phyloP scores from a whole-genome alignment of 2,329 filamentous ascomycete genomes.

The Fusarium illudens region DNA sequence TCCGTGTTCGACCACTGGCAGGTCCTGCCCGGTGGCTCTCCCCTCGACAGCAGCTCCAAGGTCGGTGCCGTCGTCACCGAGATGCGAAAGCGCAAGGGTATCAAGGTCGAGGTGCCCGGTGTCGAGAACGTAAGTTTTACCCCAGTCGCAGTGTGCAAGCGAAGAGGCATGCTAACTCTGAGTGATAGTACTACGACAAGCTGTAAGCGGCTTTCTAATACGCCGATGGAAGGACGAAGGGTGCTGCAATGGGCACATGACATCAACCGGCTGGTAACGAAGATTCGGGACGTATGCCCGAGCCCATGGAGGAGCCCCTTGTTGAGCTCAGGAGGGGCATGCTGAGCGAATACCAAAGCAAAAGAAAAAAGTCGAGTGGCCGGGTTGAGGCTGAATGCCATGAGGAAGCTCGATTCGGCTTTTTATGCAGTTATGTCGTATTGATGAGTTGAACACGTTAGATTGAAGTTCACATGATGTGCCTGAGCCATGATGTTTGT shows the following conservation, averaged over 20 bases:
- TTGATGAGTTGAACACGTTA: conserved; percentile 53
- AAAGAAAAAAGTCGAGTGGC: conserved; percentile 45
- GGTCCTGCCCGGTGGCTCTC: conserved; percentile 91
- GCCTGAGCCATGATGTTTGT: not conserved
- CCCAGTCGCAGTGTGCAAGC: not conserved
- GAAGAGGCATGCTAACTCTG: conserved; percentile 34
- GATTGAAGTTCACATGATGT: conserved; percentile 41
- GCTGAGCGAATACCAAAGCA: conserved; percentile 48
- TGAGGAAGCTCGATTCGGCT: conserved; percentile 49
- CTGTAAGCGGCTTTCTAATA: conserved; percentile 71
- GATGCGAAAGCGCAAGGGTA: conserved; percentile 99
- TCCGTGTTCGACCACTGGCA: conserved; percentile 99
- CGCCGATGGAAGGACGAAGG: conserved; percentile 57
- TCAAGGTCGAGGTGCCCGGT: conserved; percentile 94
- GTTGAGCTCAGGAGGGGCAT: conserved; percentile 39
- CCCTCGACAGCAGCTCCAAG: conserved; percentile 83
- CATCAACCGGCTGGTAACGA: conserved; percentile 52
- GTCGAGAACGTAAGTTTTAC: conserved; percentile 86
- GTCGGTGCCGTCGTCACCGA: conserved; percentile 82
- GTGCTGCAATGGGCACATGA: conserved; percentile 54
- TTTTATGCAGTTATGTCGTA: conserved; percentile 56
- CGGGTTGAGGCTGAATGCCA: conserved; percentile 50
- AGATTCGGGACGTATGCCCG: conserved; percentile 44
- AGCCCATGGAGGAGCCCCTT: conserved; percentile 40
- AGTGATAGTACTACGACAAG: conserved; percentile 93